Percentiles rank a stretch among this genome's conserved stretches.
Conservation (phyloP, 306 rosid species). For the Vachellia collinsii region DNA sequence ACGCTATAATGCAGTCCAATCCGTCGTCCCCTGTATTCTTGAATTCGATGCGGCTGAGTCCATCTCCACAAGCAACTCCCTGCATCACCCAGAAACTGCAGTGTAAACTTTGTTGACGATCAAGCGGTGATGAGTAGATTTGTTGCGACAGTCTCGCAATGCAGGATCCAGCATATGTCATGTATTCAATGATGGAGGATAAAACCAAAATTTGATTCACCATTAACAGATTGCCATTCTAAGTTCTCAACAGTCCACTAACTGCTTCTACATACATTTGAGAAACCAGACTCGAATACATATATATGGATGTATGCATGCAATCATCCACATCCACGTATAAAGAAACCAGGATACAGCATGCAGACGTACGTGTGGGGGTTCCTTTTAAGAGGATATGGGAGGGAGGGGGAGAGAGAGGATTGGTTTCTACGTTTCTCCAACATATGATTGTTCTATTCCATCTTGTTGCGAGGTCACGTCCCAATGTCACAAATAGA, state of each 20-base stretch:
- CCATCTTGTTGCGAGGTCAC: neutral
- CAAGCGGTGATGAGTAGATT: neutral
- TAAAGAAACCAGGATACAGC: neutral
- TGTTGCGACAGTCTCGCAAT: neutral
- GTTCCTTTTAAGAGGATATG: too few relatives aligned
- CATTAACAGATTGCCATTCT: too few relatives aligned
- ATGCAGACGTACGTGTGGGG: neutral
- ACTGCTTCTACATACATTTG: neutral
- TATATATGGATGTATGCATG: neutral
- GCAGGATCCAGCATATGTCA: neutral
- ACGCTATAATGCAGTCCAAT: neutral
- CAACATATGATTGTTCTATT: neutral
- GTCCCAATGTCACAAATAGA: neutral
- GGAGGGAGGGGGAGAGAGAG: neutral
- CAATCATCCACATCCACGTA: too few relatives aligned
- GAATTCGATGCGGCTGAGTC: too few relatives aligned
- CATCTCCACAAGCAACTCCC: too few relatives aligned
- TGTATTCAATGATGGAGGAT: too few relatives aligned
- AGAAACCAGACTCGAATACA: too few relatives aligned
- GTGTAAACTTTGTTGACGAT: neutral
- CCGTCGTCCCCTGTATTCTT: neutral
- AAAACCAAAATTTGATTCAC: too few relatives aligned
- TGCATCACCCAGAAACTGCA: too few relatives aligned
- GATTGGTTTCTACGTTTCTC: conserved; percentile 17
- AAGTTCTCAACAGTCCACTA: neutral